These are phyloP conservation scores for Colletotrichum limetticola DNA, from an alignment of 2,329 filamentous ascomycete genomes.

Conservation along the genomic window DNA sequence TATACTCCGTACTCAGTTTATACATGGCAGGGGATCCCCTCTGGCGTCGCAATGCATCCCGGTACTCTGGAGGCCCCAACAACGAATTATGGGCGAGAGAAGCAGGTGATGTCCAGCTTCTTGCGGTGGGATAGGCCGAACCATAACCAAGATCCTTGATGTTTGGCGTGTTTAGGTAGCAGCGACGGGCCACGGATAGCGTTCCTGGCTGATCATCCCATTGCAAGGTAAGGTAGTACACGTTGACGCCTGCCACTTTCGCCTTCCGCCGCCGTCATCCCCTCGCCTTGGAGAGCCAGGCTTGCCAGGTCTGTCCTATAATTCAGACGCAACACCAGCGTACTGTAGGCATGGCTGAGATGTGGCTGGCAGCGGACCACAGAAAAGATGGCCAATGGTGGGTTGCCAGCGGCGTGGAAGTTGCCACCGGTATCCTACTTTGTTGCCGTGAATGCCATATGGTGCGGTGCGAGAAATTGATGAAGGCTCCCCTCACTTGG, in stretches of 20 bases:
- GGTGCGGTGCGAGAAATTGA: not conserved
- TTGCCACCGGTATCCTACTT: slow-evolving; percentile 8
- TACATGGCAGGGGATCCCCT: not conserved
- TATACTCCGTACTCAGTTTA: slow-evolving; percentile 9
- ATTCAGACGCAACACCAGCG: not conserved
- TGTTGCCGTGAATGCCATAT: not conserved
- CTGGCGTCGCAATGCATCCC: not conserved
- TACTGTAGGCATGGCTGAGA: slow-evolving; percentile 1
- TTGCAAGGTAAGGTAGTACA: not conserved
- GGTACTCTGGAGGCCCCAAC: not conserved
- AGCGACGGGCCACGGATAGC: not conserved
- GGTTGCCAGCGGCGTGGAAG: not conserved
- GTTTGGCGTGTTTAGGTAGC: not conserved
- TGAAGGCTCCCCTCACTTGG: not conserved
- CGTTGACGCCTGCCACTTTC: not conserved
- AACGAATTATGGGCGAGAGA: not conserved
- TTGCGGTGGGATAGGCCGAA: not conserved
- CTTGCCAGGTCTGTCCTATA: not conserved
- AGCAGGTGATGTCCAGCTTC: not conserved
- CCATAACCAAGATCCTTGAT: not conserved
- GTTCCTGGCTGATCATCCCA: slow-evolving; percentile 1
- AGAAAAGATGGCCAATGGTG: not conserved
- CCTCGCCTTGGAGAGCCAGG: not conserved
- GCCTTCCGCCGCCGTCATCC: not conserved
- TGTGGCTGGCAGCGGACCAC: not conserved